Base-by-base conservation (phyloP, 257 asterid genomes). In the Scutellaria barbata region DNA sequence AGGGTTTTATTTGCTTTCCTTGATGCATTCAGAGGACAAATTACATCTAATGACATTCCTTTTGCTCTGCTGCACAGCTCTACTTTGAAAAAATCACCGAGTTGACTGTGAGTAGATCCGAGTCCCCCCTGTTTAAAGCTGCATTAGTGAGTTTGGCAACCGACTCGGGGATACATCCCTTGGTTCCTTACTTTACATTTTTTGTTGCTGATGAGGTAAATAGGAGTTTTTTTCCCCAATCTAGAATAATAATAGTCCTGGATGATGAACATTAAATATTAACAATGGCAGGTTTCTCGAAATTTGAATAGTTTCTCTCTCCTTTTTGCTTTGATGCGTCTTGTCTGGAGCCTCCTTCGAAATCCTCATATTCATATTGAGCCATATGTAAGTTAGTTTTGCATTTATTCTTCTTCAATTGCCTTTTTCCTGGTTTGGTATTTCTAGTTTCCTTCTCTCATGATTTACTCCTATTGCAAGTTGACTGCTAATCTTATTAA, bases 31-130 rank as follows among this genome's bases (percentile, higher is more conserved):
- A 30, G 59, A 74, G 71, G 16, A 70, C 48, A 69, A 76, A 39
- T 30, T 67, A 18, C 42, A 67, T 69, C n/a, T 69, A 35, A 61
- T 53, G 40, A 14, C 13, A 10, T 12, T 6, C 58, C 52, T 69
- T 41, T 54, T 64, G 46, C 65, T 71, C 73, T 82, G 66, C 79
- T 72, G 77, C 72, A 85, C 88, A 95, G 99, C 96, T 95, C 67
- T 95, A 95, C 86, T 92, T 92, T 82, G 99, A 92, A 82, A 95
- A 95, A 81, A 84, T 95, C 73, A 89, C 96, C 0, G 99, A 95
- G 84, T 89, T 95, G 77, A 86, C 90, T 37, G 78, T 85, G 68
- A 82, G 84, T 71, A 86, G 81, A 82, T 87, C 97, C 1, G 96
- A 86, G 74, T 85, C 98, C 52, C 74, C 78, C 61, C 89, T 92